Base-by-base conservation (phyloP, 129 eudicot species). In the Kitagawia praeruptora region DNA sequence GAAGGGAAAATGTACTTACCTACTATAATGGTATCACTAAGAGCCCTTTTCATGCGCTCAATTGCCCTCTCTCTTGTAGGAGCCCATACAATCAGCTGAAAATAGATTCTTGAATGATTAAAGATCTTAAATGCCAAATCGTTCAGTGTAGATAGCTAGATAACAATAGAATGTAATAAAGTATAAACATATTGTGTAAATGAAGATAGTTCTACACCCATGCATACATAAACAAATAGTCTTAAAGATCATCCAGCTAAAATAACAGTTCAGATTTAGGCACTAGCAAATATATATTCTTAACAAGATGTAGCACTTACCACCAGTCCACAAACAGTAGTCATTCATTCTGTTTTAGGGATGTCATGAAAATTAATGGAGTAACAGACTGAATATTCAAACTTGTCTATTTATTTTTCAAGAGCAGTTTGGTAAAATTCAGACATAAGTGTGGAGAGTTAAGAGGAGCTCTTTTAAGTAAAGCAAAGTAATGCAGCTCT, bases 1-100 rank as follows among this genome's bases (percentile, higher is more conserved):
- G 1, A 3, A 18, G 18, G 58, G 58, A 51, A 61, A 2, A 61
- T 61, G 37, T 9, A 54, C 79, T 78, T 81, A 88, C 99, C 99
- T 78, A 92, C 85, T 72, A 95, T 95, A 49, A 90, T 84, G 25
- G 99, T 95, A 82, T 95, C 99, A 74, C 85, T 39, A 76, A 95
- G 99, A 82, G 99, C 99, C 90, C 99, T 92, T 80, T 90, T 92
- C 99, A 95, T 92, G 84, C 99, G 96, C 70, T 88, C 96, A 75
- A 95, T 95, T 80, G 99, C 99, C 89, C 89, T 89, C 70, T 90
- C 96, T 89, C 99, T 87, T 58, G 97, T 92, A 25, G 98, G 98
- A 79, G 91, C 98, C 98, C 98, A 95, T 21, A 95, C 98, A 66
- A 95, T 92, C 76, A 95, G 97, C 98, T 94, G 79, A 80, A 80